Evolutionary conservation across 371 early-diverging fungal genomes (phyloP).

Genomic region (Mucor lusitanicus): DNA sequence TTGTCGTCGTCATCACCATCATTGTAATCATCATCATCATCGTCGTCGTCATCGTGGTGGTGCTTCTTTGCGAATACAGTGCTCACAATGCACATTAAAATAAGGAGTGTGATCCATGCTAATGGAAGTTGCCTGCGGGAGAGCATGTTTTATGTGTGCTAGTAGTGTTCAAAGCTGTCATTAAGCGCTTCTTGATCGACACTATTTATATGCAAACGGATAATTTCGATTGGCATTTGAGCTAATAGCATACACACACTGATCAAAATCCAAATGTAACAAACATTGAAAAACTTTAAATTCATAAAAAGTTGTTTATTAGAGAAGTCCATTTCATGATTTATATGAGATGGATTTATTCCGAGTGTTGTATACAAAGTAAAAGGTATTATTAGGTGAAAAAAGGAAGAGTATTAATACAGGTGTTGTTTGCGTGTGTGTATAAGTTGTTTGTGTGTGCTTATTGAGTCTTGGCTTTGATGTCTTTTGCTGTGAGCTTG

Average conservation of each 20-base stretch:
- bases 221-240: conserved; percentile 1
- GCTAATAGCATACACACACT: not conserved
- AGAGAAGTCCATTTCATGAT: not conserved
- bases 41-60: conserved; percentile 6
- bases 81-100: conserved; percentile 2
- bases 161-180: not conserved
- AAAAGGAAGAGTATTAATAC: not conserved
- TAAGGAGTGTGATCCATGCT: conserved; percentile 9
- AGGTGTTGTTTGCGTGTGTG: not conserved
- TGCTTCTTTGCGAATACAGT: conserved; percentile 1
- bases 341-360: not conserved
- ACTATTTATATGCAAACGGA: not conserved
- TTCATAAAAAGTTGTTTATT: not conserved
- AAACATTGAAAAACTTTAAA: conserved; percentile 1
- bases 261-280: not conserved
- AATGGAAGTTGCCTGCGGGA: conserved; percentile 13
- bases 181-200: not conserved
- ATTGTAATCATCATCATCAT: not conserved
- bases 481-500: conserved; percentile 2
- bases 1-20: not conserved
- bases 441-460: not conserved
- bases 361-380: not conserved
- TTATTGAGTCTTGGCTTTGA: conserved; percentile 11
- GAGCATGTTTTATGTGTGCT: conserved; percentile 1
- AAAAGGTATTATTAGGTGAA: not conserved